These are phyloP conservation scores for Scenedesmus sp. DNA, from an alignment of 163 green algal species.

Conservation along the genomic window DNA sequence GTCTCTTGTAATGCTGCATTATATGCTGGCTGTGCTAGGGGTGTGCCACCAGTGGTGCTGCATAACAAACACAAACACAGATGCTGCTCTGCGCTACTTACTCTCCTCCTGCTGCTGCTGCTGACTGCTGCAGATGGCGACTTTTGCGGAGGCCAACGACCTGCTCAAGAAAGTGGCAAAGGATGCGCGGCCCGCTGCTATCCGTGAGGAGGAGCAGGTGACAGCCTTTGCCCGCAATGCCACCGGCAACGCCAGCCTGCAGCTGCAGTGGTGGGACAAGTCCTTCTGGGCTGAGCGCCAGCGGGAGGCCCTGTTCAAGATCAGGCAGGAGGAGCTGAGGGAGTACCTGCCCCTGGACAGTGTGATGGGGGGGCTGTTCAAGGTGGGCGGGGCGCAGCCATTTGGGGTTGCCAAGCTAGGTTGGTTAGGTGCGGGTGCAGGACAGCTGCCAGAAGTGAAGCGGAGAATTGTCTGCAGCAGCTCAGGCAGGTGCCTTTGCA, in stretches of 20 bases:
- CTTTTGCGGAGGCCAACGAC: not conserved
- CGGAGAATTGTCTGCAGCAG: not conserved
- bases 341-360: conserved; percentile 26
- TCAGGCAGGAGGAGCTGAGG: conserved; percentile 44
- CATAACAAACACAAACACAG: no score
- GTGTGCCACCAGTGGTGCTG: no score
- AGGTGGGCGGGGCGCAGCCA: not conserved
- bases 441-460: no score
- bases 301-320: conserved; percentile 25
- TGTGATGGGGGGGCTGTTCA: conserved; percentile 30
- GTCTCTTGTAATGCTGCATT: no score
- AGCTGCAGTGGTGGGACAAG: conserved; percentile 46
- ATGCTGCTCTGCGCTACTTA: no score
- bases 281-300: conserved; percentile 41
- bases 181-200: not conserved
- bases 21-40: no score
- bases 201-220: conserved; percentile 8
- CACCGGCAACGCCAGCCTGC: conserved; percentile 16
- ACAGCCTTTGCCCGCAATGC: conserved; percentile 40
- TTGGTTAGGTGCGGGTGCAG: no score
- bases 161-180: not conserved
- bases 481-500: not conserved
- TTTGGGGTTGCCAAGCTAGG: not conserved
- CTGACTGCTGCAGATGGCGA: conserved; percentile 29
- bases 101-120: not conserved